Base-by-base conservation (phyloP, 352 stramenopile species). In the Sclerospora graminicola region DNA sequence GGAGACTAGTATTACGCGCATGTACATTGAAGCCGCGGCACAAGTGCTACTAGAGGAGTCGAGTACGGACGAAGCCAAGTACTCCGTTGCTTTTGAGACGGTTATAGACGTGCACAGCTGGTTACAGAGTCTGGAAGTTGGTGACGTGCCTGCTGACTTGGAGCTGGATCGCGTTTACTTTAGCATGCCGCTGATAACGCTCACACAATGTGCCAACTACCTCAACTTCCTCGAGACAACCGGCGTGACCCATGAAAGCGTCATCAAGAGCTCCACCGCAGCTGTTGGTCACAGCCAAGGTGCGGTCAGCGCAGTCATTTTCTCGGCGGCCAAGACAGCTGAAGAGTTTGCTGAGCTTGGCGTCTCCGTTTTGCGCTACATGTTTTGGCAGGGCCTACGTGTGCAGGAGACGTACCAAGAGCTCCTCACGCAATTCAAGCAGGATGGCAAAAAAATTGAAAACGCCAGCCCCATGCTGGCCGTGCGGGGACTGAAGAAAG, bases 331-430 rank as follows among this genome's bases (percentile, higher is more conserved):
- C 26, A 75, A 63, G 31, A 82, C 65, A 5, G 47, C 39, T 14
- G 41, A 70, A 14, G 69, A 87, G 26, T 82, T 87, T 40, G 44
- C 52, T 14, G 45, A 62, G 24, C 30, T 84, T 2, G 55, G 60
- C 1, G 53, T 89, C 11, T 37, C 49, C 9, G 52, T 78, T 19
- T 46, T 90, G 32, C 69, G 75, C 30, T 89, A 88, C 49, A 74
- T 90, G 69, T 89, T 91, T 47, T 89, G 69, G 58, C 74, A 91
- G 46, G 82, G 80, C 39, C 57, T 94, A 9, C 73, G 73, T 42
- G 58, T 68, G 8, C 78, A 92, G 33, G 74, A 84, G 35, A 62
- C 71, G 43, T 62, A 62, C 24, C 27, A 59, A 29, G 31, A 70
- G 19, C n/a, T 72, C 5, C 14, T 57, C 19, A 30, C 37, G 34